These are phyloP conservation scores for Eucalyptus curtisii DNA, from an alignment of 345 rosid genomes.

Conservation along the genomic window DNA sequence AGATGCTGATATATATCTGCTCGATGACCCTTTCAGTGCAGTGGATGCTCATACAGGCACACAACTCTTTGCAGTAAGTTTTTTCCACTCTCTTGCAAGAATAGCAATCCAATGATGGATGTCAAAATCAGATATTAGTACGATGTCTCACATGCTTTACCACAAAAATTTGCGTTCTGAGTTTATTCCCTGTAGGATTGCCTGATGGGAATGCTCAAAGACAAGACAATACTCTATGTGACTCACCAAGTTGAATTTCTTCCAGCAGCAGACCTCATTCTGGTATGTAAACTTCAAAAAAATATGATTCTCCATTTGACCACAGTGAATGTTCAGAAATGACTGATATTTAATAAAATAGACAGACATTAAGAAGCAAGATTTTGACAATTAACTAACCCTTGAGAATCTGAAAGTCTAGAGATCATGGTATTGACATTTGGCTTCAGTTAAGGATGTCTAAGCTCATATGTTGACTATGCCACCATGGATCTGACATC, in stretches of 20 bases:
- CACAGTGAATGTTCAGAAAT: not conserved
- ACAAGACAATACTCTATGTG: constrained; percentile 70
- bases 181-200: constrained; percentile 45
- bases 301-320: not conserved
- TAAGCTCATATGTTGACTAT: not conserved
- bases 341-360: not conserved
- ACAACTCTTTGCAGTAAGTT: constrained; percentile 58
- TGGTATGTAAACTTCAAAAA: constrained; percentile 37
- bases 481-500: not conserved
- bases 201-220: constrained; percentile 71
- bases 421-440: not conserved
- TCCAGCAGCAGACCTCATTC: constrained; percentile 84
- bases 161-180: not conserved
- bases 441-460: not conserved
- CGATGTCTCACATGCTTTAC: not conserved
- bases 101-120: not conserved
- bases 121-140: not conserved
- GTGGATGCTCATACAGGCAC: constrained; percentile 97
- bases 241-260: constrained; percentile 99
- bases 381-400: not conserved
- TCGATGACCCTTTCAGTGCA: constrained; percentile 95
- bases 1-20: constrained; percentile 79
- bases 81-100: not conserved
- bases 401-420: not conserved
- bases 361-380: not conserved